These are phyloP conservation scores for Bryoerythrophyllum caledonicum DNA, from an alignment of 225 moss, liverwort and hornwort species.

Conservation along the genomic window DNA sequence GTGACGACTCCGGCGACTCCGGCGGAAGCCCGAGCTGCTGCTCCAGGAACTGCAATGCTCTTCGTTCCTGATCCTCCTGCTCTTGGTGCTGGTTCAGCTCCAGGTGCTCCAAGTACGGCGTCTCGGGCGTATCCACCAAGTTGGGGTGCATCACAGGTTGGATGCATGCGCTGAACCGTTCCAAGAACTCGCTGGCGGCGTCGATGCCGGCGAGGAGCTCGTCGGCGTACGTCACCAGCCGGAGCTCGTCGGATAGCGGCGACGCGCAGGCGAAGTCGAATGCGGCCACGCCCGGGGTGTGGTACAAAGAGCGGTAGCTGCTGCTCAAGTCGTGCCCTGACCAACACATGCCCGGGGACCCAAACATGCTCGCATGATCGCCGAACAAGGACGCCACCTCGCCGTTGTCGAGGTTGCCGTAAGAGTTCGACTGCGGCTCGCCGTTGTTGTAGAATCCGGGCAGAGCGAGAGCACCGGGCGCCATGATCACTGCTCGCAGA, in stretches of 20 bases:
- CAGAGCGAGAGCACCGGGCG: constrained; percentile 16
- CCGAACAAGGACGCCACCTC: constrained; percentile 30
- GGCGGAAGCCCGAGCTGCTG: constrained; percentile 24
- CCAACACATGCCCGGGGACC: constrained; percentile 46
- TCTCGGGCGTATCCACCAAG: constrained; percentile 39
- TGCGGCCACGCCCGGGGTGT: neutral
- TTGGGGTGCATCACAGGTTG: constrained; percentile 48
- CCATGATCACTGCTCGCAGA: neutral
- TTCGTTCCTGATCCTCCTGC: constrained; percentile 6
- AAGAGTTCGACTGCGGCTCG: constrained; percentile 24
- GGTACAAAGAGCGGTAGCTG: constrained; percentile 16
- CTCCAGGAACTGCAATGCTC: constrained; percentile 5
- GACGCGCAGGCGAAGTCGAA: constrained; percentile 26
- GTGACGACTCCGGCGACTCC: constrained; percentile 28
- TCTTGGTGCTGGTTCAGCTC: constrained; percentile 12
- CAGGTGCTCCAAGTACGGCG: constrained; percentile 21
- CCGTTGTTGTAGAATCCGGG: constrained; percentile 28
- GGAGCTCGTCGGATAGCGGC: constrained; percentile 17
- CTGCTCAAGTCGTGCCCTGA: constrained; percentile 4
- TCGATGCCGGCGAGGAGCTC: constrained; percentile 21
- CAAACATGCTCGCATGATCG: constrained; percentile 29
- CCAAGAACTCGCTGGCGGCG: constrained; percentile 31
- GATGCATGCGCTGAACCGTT: constrained; percentile 17
- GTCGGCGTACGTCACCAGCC: constrained; percentile 24
- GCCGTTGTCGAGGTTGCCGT: constrained; percentile 25